Evolutionary conservation across 352 stramenopile species (phyloP), one percentile per base, ranked within the genome.

Genomic region (Globisporangium takayamanum): DNA sequence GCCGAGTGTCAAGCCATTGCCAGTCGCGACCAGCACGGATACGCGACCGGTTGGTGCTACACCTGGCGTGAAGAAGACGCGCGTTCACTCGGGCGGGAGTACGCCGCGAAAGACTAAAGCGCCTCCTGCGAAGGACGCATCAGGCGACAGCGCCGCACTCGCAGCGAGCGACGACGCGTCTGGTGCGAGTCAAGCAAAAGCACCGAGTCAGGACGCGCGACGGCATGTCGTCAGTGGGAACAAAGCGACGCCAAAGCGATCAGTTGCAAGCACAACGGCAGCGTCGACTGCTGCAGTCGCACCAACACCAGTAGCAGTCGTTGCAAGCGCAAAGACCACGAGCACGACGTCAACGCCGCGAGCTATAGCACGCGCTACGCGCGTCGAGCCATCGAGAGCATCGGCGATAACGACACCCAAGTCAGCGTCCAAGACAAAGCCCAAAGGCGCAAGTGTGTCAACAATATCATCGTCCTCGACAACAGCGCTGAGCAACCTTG

Each of bases 351-450:
- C 45, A 16, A 33, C 54, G 18, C 25, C 57, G 22, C n/a, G 14
- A 16, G 14, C 18, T 46, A 46, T 25, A 16, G 33, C 33, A 11
- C 36, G 46, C 30, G 16, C 15, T 2, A 14, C 15, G 5, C 41
- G 41, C 3, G 16, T 8, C 7, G 15, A 22, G 18, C 41, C 15
- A 46, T 46, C 41, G 18, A 46, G 18, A 36, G 50, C 47, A 39
- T 36, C n/a, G 10, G 33, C 33, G 22, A 20, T n/a, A 15, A 20
- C 36, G 26, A 28, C 48, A 11, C 47, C 46, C 15, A 61, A 66
- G 37, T 37, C 53, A n/a, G 25, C 60, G 3, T 57, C 39, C 11
- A 66, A 66, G 44, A 39, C 33, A 39, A 10, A 39, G 33, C 33
- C 33, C 6, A 39, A 12, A 39, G 33, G 33, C 33, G 7, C 7